Evolutionary conservation across 1,139 yeast genomes (phyloP).

Genomic region (Candida mesenterica): DNA sequence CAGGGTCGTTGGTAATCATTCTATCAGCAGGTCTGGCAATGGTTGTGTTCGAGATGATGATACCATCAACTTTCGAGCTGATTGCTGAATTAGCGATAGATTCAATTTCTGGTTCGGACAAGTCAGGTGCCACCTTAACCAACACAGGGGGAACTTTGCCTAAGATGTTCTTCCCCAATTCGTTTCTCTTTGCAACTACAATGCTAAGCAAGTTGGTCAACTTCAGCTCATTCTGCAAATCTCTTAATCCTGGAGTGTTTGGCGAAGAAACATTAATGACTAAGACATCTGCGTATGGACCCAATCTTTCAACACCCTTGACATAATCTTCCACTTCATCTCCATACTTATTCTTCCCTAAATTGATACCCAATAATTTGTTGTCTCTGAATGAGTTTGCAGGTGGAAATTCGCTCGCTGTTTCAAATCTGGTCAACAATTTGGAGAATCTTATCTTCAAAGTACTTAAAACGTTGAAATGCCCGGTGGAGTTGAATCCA

Average conservation of each 20-base stretch:
- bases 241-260: slow-evolving; percentile 92
- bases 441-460: slow-evolving; percentile 59
- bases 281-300: slow-evolving; percentile 82
- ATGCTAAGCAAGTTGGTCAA: slow-evolving; percentile 62
- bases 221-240: slow-evolving; percentile 75
- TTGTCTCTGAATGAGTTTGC: slow-evolving; percentile 62
- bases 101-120: slow-evolving; percentile 74
- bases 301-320: slow-evolving; percentile 77
- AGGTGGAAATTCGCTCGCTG: slow-evolving; percentile 25
- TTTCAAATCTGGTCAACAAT: slow-evolving; percentile 24
- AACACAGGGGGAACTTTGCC: slow-evolving; percentile 67
- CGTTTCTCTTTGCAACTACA: slow-evolving; percentile 62
- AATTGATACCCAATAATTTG: slow-evolving; percentile 73
- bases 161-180: slow-evolving; percentile 37
- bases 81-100: slow-evolving; percentile 84
- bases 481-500: slow-evolving; percentile 94
- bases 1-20: slow-evolving; percentile 46
- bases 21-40: slow-evolving; percentile 64
- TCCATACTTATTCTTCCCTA: slow-evolving; percentile 90
- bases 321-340: slow-evolving; percentile 87
- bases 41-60: slow-evolving; percentile 89
- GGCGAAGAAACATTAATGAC: slow-evolving; percentile 95
- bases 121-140: slow-evolving; percentile 93
- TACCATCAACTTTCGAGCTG: slow-evolving; percentile 80
- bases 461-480: slow-evolving; percentile 64